Evolutionary conservation across 139 green algal species (phyloP), one percentile per base, ranked within the genome.

Genomic region (Chlamydomonas urium): DNA sequence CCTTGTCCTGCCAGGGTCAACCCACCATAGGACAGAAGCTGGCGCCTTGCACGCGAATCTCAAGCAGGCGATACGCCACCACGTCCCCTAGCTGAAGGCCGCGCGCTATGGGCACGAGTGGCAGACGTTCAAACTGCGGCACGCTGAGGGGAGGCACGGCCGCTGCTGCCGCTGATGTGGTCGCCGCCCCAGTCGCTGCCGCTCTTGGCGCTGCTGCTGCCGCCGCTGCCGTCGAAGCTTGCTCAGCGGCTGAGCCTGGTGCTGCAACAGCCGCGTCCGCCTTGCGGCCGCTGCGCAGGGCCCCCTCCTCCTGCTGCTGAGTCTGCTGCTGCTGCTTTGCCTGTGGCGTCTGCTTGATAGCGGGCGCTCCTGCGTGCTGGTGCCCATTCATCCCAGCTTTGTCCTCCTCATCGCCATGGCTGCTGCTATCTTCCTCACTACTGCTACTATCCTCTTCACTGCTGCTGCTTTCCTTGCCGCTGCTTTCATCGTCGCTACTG

Each of bases 311-410:
- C 33, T 48, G 60, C 33, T 67, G 2, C 31, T 33, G 6, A 21
- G 17, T 5, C 33, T 67, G 60, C 34, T 48, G 60, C 66, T 10
- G 5, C 47, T 35, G 66, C 5, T 2, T 19, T 29, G n/a, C 2
- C 37, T 68, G 28, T 36, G 2, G 71, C 71, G 2, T 58, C 45
- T 6, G 71, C 71, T 14, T 70, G 2, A 8, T 60, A 21, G 57
- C 17, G 53, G 65, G 69, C 17, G 38, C 33, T 0, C 21, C 47
- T 31, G 66, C 66, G 5, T 33, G 2, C 0, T 47, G 29, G 24
- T 29, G 1, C 35, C 8, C 32, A 21, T 32, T 6, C 17, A 36
- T 33, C 24, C 31, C 47, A 19, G 23, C 3, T 4, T 32, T 32
- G 5, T 19, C 10, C 45, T 62, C 26, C 28, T 47, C 8, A n/a